A percentile compares a stretch with the other conserved stretches of the same genome.
These are phyloP conservation scores for Cutaneotrichosporon cutaneum DNA, from an alignment of 1,284 basidiomycete genomes.

Conservation along the genomic window DNA sequence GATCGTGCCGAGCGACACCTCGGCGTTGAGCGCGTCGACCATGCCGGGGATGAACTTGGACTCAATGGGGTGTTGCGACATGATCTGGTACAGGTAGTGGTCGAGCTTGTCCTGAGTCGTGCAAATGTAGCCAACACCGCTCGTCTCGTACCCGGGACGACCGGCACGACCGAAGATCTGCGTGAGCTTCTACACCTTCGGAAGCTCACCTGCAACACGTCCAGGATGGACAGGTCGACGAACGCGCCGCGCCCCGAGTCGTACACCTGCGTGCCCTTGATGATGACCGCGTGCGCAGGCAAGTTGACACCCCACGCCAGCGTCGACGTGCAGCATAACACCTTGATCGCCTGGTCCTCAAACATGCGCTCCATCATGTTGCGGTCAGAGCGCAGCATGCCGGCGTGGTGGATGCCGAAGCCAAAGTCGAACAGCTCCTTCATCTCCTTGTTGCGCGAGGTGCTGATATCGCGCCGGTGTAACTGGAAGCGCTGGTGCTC, in stretches of 20 bases:
- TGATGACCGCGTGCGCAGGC: slow-evolving; percentile 95
- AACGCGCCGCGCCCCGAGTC: slow-evolving; percentile 85
- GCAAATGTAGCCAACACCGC: slow-evolving; percentile 96
- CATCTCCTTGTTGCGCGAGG: slow-evolving; percentile 91
- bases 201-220: slow-evolving; percentile 72
- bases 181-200: background rate
- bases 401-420: slow-evolving; percentile 98
- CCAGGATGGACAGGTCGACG: slow-evolving; percentile 89
- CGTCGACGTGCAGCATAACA: slow-evolving; percentile 95
- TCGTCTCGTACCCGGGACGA: slow-evolving; percentile 89
- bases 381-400: slow-evolving; percentile 92
- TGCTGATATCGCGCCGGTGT: slow-evolving; percentile 74
- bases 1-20: slow-evolving; percentile 93
- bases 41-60: slow-evolving; percentile 91
- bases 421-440: slow-evolving; percentile 88
- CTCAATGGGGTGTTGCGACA: slow-evolving; percentile 92
- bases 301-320: slow-evolving; percentile 99
- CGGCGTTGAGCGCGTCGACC: slow-evolving; percentile 90
- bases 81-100: slow-evolving; percentile 87
- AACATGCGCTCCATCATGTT: slow-evolving; percentile 97
- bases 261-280: slow-evolving; percentile 98
- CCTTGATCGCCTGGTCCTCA: slow-evolving; percentile 85
- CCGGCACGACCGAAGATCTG: slow-evolving; percentile 94
- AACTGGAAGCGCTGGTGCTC: slow-evolving; percentile 73
- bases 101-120: slow-evolving; percentile 89